Base-by-base conservation (phyloP, 2,329 filamentous ascomycete genomes). In the Paramyrothecium roridum region DNA sequence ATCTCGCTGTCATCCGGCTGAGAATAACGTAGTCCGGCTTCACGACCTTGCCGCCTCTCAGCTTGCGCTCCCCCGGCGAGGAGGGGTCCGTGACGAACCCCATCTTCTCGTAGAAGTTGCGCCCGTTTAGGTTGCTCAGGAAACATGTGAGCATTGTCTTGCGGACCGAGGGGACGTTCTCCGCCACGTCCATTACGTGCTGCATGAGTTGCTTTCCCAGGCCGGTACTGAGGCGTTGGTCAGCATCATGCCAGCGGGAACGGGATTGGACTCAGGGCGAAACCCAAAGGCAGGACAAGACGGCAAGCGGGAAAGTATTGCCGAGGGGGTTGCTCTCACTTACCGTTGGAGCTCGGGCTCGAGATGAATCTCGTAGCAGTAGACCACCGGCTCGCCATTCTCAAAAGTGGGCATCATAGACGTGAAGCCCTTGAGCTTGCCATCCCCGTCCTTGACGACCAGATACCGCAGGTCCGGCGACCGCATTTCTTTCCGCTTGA, bases 301-400 rank as follows among this genome's bases (percentile, higher is more conserved):
- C n/a, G n/a, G n/a, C n/a, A n/a, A 50, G 52, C 46, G 17, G 19
- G 21, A 21, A 48, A 30, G 26, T 30, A n/a, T 30, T 10, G 26
- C 20, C n/a, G n/a, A n/a, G 50, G 21, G 16, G 51, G 34, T 30
- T 52, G 52, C 46, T 34, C 52, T 48, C 12, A 71, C 73, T 58
- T 68, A 83, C 73, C 86, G 79, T 61, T 83, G 81, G 4, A 89
- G 67, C 1, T 75, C 70, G 1, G 77, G 71, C 40, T 76, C 70
- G 3, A 93, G 78, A 65, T 93, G 89, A 37, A 93, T 84, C 71
- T 93, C 89, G 67, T 92, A 93, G 68, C 89, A 87, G 69, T 92
- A 93, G 20, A 91, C 67, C 2, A 92, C 88, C 0, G 85, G 77
- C 56, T 83, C 73, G 1, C 79, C 79, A 58, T 86, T 83, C 65